phyloP scores from a whole-genome alignment of 371 early-diverging fungal genomes.

The Saksenaea vasiformis region DNA sequence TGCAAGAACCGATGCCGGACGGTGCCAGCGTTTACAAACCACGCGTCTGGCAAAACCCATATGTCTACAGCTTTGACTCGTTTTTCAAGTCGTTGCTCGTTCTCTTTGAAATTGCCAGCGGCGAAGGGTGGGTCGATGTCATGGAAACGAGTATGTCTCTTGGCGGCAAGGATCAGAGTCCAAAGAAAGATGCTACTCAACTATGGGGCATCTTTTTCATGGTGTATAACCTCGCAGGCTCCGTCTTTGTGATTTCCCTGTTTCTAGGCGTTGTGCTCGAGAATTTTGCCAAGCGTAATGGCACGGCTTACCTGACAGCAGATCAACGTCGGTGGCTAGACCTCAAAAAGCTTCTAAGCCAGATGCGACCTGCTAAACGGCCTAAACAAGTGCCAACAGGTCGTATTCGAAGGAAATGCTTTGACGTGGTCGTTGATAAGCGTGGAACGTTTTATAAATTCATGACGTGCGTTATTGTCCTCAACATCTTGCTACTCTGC shows the following conservation, averaged over 20 bases:
- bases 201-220: slow-evolving; percentile 66
- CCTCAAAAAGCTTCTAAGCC: slow-evolving; percentile 63
- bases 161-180: slow-evolving; percentile 49
- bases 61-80: slow-evolving; percentile 69
- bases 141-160: slow-evolving; percentile 60
- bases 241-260: slow-evolving; percentile 64
- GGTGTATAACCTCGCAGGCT: slow-evolving; percentile 64
- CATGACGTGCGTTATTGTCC: slow-evolving; percentile 49
- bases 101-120: slow-evolving; percentile 67
- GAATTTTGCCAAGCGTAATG: slow-evolving; percentile 65
- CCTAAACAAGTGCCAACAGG: slow-evolving; percentile 42
- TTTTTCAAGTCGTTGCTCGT: slow-evolving; percentile 61
- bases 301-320: slow-evolving; percentile 64
- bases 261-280: slow-evolving; percentile 75
- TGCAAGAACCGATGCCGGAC: slow-evolving; percentile 39
- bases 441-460: slow-evolving; percentile 52
- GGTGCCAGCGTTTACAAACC: slow-evolving; percentile 48
- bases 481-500: slow-evolving; percentile 58
- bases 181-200: slow-evolving; percentile 52
- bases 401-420: slow-evolving; percentile 45
- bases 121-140: slow-evolving; percentile 76
- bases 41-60: slow-evolving; percentile 67
- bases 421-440: slow-evolving; percentile 51
- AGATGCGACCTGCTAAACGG: slow-evolving; percentile 60
- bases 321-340: slow-evolving; percentile 76